A percentile compares a stretch with the other conserved stretches of the same genome.
Evolutionary conservation across 2,329 filamentous ascomycete genomes (phyloP).

Genomic region (Phyllosticta citribraziliensis): DNA sequence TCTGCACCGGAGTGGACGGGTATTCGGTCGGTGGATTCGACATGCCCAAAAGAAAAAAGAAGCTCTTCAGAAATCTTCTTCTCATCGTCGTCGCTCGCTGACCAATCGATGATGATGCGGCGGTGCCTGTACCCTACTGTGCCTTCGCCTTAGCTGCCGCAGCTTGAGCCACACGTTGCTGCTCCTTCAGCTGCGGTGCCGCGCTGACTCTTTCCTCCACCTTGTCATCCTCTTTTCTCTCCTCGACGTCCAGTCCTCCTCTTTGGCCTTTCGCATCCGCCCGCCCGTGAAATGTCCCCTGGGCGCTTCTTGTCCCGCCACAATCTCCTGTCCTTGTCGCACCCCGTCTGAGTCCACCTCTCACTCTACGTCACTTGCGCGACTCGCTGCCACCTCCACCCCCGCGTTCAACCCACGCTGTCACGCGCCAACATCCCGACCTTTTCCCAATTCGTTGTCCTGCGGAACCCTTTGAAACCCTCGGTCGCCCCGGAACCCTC

Average conservation of each 20-base stretch:
- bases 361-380: not conserved
- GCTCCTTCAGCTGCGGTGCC: not conserved
- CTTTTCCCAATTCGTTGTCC: not conserved
- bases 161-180: not conserved
- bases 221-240: not conserved
- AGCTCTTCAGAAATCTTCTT: too few relatives aligned
- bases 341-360: not conserved
- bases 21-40: too few relatives aligned
- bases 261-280: too few relatives aligned
- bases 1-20: too few relatives aligned
- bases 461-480: not conserved
- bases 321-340: not conserved
- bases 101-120: not conserved
- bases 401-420: not conserved
- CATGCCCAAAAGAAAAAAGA: too few relatives aligned
- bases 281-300: not conserved
- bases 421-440: not conserved
- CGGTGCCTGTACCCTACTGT: not conserved
- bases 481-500: not conserved
- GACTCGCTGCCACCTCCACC: not conserved
- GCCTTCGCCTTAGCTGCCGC: not conserved
- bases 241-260: not conserved
- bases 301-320: not conserved
- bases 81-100: not conserved
- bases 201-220: not conserved